Evolutionary conservation across 1,139 yeast species (phyloP).

Genomic region (Ogataea hybrid): DNA sequence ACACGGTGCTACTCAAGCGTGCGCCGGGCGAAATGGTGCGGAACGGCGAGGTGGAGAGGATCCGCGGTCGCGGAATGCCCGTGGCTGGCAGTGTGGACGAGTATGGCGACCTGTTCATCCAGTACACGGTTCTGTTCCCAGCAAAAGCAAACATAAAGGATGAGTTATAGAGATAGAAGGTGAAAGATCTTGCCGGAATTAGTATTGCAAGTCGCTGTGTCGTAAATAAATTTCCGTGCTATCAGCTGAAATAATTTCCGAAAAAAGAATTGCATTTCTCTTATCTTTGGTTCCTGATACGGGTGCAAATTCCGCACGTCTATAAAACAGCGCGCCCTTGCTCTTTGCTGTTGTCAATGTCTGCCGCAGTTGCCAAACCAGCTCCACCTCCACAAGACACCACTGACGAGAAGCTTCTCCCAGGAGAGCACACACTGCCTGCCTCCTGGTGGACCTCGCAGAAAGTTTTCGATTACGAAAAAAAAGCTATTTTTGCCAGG

Average conservation of each 20-base stretch:
- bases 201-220: slow-evolving; percentile 5
- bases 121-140: slow-evolving; percentile 31
- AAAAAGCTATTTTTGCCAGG: slow-evolving; percentile 53
- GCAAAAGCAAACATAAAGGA: slow-evolving; percentile 27
- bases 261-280: slow-evolving; percentile 1
- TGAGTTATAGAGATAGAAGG: slow-evolving; percentile 24
- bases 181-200: slow-evolving; percentile 6
- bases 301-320: slow-evolving; percentile 8
- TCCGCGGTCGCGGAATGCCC: slow-evolving; percentile 88
- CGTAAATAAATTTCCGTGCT: slow-evolving; percentile 7
- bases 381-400: slow-evolving; percentile 29
- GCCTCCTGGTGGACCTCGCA: slow-evolving; percentile 67
- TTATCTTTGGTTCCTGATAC: slow-evolving; percentile 3
- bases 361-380: slow-evolving; percentile 26
- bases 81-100: slow-evolving; percentile 46
- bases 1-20: slow-evolving; percentile 48
- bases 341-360: slow-evolving; percentile 14
- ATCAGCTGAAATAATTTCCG: slow-evolving; percentile 9
- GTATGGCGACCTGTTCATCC: slow-evolving; percentile 71
- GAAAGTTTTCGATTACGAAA: slow-evolving; percentile 55
- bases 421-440: slow-evolving; percentile 58
- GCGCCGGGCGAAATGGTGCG: slow-evolving; percentile 48
- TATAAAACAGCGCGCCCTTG: slow-evolving; percentile 1
- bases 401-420: slow-evolving; percentile 25
- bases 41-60: slow-evolving; percentile 68